phyloP scores from a whole-genome alignment of 306 rosid genomes.

The Rubus parviflorus region DNA sequence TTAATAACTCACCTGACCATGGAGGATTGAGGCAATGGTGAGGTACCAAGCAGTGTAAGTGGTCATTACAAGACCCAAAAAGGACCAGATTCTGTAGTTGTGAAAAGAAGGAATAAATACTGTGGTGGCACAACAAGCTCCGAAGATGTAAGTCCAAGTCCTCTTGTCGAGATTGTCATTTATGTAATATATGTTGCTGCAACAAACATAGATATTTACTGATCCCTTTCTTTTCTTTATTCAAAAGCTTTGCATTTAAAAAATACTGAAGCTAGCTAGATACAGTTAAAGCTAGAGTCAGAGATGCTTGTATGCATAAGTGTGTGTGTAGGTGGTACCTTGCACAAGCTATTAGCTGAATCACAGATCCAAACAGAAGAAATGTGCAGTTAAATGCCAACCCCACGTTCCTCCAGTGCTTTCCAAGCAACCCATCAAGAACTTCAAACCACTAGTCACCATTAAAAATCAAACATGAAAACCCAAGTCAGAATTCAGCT shows the following conservation, averaged over 20 bases:
- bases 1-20: slow-evolving; percentile 70
- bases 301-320: slow-evolving; percentile 2
- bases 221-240: slow-evolving; percentile 12
- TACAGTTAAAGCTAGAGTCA: slow-evolving; percentile 28
- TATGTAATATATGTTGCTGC: slow-evolving; percentile 96
- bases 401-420: slow-evolving; percentile 97
- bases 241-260: not conserved
- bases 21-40: slow-evolving; percentile 75
- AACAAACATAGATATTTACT: slow-evolving; percentile 1
- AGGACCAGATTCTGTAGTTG: slow-evolving; percentile 97
- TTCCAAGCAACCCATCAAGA: slow-evolving; percentile 97
- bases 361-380: slow-evolving; percentile 99
- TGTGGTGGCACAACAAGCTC: slow-evolving; percentile 99
- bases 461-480: not conserved
- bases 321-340: slow-evolving; percentile 47
- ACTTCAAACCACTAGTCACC: slow-evolving; percentile 85
- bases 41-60: slow-evolving; percentile 99
- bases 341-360: slow-evolving; percentile 98
- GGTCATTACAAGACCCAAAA: slow-evolving; percentile 93
- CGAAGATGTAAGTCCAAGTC: slow-evolving; percentile 98
- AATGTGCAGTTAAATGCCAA: slow-evolving; percentile 97
- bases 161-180: slow-evolving; percentile 97
- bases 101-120: slow-evolving; percentile 96
- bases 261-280: slow-evolving; percentile 17
- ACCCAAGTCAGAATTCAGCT: slow-evolving; percentile 32